phyloP scores from a whole-genome alignment of 2,329 filamentous ascomycete species.

The Kalmusia sp. region DNA sequence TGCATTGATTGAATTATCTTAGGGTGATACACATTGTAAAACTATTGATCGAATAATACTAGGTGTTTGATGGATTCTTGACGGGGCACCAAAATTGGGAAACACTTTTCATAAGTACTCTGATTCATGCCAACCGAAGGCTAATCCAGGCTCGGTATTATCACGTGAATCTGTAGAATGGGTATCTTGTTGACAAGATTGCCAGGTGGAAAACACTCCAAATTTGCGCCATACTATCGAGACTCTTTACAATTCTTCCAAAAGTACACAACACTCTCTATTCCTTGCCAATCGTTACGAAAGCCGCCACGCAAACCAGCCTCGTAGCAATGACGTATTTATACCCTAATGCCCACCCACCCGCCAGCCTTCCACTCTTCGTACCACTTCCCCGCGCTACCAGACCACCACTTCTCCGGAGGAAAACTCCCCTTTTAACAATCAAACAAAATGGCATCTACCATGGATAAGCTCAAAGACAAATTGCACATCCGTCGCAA shows the following conservation, averaged over 20 bases:
- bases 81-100: no score
- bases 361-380: not conserved
- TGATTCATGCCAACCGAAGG: no score
- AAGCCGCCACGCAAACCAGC: not conserved
- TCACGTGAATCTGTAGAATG: no score
- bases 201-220: no score
- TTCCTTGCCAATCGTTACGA: not conserved
- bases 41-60: no score
- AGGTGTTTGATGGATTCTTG: no score
- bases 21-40: no score
- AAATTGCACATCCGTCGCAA: constrained; percentile 45
- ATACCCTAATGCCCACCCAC: not conserved
- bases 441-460: constrained; percentile 7
- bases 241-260: not conserved
- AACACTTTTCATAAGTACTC: no score
- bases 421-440: not conserved
- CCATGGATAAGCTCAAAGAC: constrained; percentile 46
- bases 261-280: not conserved
- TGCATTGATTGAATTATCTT: no score
- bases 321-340: constrained; percentile 4
- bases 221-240: not conserved
- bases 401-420: not conserved
- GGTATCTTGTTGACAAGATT: no score
- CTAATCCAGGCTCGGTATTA: no score
- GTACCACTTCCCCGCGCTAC: not conserved